These are phyloP conservation scores for Paraphoma chrysanthemicola DNA, from an alignment of 2,329 filamentous ascomycete genomes.

Conservation along the genomic window DNA sequence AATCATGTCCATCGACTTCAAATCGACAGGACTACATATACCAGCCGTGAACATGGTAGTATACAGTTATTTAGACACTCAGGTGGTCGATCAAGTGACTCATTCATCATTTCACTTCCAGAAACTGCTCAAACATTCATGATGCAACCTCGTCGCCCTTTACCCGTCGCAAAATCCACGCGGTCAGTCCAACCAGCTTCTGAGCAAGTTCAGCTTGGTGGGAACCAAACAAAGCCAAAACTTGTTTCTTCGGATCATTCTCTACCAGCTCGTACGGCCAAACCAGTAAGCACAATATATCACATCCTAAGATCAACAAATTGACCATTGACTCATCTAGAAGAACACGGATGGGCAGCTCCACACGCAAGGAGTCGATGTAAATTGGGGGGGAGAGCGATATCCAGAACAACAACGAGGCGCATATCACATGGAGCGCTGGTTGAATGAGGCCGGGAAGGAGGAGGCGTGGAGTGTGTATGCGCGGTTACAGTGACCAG, in stretches of 20 bases:
- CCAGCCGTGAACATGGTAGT: not conserved
- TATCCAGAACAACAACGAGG: not conserved
- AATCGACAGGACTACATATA: not conserved
- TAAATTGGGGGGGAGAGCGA: not conserved
- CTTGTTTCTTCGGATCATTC: not conserved
- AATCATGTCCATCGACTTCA: not conserved
- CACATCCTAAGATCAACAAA: not conserved
- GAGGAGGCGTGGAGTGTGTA: conserved; percentile 1
- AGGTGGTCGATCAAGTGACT: no score
- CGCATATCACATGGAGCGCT: conserved; percentile 1
- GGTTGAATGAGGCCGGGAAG: not conserved
- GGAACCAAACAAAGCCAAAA: not conserved
- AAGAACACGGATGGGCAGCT: not conserved
- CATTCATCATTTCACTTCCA: not conserved
- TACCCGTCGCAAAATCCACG: not conserved
- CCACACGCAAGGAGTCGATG: not conserved
- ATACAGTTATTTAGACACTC: not conserved
- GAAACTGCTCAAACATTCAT: not conserved
- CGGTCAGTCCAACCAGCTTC: no score
- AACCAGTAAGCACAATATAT: not conserved
- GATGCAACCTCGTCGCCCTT: not conserved
- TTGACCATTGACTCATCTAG: not conserved
- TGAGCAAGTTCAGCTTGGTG: not conserved
- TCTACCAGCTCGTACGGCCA: not conserved
- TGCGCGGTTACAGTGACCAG: not conserved